Conservation (phyloP, 2,329 filamentous ascomycete genomes). For the Cercospora zeina region DNA sequence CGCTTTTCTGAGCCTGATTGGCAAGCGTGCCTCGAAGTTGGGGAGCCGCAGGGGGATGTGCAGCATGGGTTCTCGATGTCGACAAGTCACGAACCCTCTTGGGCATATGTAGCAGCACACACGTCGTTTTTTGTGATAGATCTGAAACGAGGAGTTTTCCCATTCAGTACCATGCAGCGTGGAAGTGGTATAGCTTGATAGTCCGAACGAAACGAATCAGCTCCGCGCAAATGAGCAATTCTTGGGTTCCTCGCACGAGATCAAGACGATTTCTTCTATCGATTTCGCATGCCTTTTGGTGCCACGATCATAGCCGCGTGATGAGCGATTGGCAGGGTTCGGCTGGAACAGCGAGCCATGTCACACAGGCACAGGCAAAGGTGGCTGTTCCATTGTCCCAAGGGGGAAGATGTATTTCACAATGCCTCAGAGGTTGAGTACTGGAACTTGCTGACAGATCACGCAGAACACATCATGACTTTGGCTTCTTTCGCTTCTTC, state of each 20-base stretch:
- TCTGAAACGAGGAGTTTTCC: background rate
- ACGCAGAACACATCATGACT: slow-evolving; percentile 1
- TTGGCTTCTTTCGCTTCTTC: slow-evolving; percentile 47
- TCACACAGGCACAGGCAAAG: background rate
- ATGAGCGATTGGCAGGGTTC: background rate
- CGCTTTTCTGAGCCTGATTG: background rate
- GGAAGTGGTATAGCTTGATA: background rate
- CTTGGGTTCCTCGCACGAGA: background rate
- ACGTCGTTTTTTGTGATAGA: background rate
- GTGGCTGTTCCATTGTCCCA: background rate
- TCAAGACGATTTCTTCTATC: background rate
- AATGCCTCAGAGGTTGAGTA: background rate
- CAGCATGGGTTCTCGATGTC: background rate
- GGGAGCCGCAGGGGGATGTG: background rate
- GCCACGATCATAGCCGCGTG: background rate
- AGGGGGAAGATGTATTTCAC: background rate
- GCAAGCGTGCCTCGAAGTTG: background rate
- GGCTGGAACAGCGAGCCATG: background rate
- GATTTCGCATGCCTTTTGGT: background rate
- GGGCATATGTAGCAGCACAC: background rate
- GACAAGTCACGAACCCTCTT: background rate
- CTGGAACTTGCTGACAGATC: background rate
- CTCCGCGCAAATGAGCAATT: background rate
- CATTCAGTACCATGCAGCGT: background rate
- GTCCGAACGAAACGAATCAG: background rate